Evolutionary conservation across 1,284 basidiomycete species (phyloP).

Genomic region (Ustilago hordei): DNA sequence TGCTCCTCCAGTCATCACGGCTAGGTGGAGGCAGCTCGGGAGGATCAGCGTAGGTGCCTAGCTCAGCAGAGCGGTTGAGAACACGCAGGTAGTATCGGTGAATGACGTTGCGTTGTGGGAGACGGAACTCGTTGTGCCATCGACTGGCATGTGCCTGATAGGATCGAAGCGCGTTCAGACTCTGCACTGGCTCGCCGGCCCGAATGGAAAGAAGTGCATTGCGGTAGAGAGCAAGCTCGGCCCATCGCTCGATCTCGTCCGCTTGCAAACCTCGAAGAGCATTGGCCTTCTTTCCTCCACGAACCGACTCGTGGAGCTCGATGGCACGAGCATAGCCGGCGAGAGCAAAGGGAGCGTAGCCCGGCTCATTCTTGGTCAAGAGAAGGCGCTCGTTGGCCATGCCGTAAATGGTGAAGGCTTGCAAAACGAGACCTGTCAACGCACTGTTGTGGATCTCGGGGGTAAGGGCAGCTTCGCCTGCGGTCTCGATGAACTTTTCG

Average conservation of each 20-base stretch:
- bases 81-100: conserved; percentile 57
- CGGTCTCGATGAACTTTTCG: conserved; percentile 54
- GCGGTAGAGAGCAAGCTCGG: conserved; percentile 66
- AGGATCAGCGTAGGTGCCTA: conserved; percentile 46
- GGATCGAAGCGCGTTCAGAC: conserved; percentile 59
- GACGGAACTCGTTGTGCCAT: conserved; percentile 64
- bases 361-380: conserved; percentile 37
- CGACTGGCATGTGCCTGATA: conserved; percentile 66
- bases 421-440: conserved; percentile 50
- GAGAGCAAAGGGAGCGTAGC: conserved; percentile 56
- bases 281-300: conserved; percentile 61
- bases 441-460: conserved; percentile 48
- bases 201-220: conserved; percentile 63
- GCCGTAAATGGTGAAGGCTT: conserved; percentile 61
- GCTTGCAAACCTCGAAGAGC: conserved; percentile 60
- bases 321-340: conserved; percentile 63
- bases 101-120: conserved; percentile 65
- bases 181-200: conserved; percentile 44
- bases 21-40: conserved; percentile 42
- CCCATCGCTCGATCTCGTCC: conserved; percentile 68
- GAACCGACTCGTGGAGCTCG: conserved; percentile 62
- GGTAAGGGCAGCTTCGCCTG: conserved; percentile 32
- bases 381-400: conserved; percentile 66
- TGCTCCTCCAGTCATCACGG: conserved; percentile 59
- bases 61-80: conserved; percentile 59